Percentiles rank a stretch among this genome's conserved stretches.
phyloP scores from a whole-genome alignment of 345 rosid species.

The Carallia pectinifolia region DNA sequence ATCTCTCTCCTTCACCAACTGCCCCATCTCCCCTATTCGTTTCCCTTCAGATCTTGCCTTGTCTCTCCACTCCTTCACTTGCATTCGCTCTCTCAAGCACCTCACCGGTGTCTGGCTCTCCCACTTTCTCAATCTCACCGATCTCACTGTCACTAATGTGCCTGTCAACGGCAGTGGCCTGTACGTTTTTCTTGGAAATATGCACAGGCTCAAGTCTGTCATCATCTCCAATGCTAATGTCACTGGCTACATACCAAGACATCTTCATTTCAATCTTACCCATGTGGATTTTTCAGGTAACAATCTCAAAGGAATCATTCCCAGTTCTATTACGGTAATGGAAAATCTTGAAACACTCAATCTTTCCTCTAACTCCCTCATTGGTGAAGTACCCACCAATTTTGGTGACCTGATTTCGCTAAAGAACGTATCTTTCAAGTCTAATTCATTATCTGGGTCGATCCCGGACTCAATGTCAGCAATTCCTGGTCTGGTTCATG shows the following conservation, averaged over 20 bases:
- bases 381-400: constrained; percentile 62
- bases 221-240: constrained; percentile 68
- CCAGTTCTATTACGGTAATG: constrained; percentile 64
- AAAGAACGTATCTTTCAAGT: constrained; percentile 62
- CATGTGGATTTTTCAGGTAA: constrained; percentile 79
- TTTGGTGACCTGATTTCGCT: constrained; percentile 69
- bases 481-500: constrained; percentile 59
- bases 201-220: constrained; percentile 52
- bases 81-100: constrained; percentile 56
- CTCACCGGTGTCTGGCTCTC: constrained; percentile 72
- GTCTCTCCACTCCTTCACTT: constrained; percentile 58
- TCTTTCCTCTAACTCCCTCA: constrained; percentile 57
- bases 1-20: constrained; percentile 64
- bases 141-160: constrained; percentile 56
- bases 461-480: constrained; percentile 78
- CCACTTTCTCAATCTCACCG: constrained; percentile 71
- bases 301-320: constrained; percentile 61
- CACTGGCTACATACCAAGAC: constrained; percentile 60
- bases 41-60: constrained; percentile 67
- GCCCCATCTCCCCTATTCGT: constrained; percentile 55
- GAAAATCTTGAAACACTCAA: constrained; percentile 59
- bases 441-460: constrained; percentile 78
- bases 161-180: constrained; percentile 69
- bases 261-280: constrained; percentile 51
- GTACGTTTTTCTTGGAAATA: constrained; percentile 71